A percentile compares a stretch with the other conserved stretches of the same genome.
Evolutionary conservation across 106 monocot species (phyloP).

Genomic region (Apostasia shenzhenica): DNA sequence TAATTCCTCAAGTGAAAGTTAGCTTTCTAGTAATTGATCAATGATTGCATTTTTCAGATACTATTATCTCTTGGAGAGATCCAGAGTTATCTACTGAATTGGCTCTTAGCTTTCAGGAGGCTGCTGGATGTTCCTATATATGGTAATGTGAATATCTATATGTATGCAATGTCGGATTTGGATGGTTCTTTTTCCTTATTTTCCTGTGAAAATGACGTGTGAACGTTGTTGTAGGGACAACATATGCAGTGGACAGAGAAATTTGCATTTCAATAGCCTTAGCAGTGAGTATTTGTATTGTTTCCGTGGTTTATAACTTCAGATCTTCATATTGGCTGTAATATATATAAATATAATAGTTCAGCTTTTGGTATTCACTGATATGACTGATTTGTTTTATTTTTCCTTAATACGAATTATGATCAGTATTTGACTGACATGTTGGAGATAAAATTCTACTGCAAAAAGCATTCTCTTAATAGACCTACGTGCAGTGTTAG

Average conservation of each 20-base stretch:
- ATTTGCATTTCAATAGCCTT: constrained; percentile 66
- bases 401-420: too few relatives aligned
- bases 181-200: neutral
- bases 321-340: too few relatives aligned
- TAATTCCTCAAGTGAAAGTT: neutral
- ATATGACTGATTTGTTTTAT: too few relatives aligned
- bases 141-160: constrained; percentile 34
- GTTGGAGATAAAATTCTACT: too few relatives aligned
- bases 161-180: neutral
- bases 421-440: too few relatives aligned
- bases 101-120: constrained; percentile 95
- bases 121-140: constrained; percentile 88
- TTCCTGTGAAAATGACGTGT: neutral
- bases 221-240: constrained; percentile 47
- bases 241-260: constrained; percentile 76
- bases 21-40: neutral
- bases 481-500: too few relatives aligned
- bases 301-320: too few relatives aligned
- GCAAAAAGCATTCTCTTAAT: too few relatives aligned
- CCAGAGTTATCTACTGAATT: constrained; percentile 63
- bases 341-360: too few relatives aligned
- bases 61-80: constrained; percentile 97
- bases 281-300: constrained; percentile 41
- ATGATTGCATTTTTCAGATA: constrained; percentile 43
- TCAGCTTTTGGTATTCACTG: too few relatives aligned